Percentiles rank a stretch among this genome's conserved stretches.
Conservation (phyloP, 805 yeast species). For the Zygotorulaspora sp. region DNA sequence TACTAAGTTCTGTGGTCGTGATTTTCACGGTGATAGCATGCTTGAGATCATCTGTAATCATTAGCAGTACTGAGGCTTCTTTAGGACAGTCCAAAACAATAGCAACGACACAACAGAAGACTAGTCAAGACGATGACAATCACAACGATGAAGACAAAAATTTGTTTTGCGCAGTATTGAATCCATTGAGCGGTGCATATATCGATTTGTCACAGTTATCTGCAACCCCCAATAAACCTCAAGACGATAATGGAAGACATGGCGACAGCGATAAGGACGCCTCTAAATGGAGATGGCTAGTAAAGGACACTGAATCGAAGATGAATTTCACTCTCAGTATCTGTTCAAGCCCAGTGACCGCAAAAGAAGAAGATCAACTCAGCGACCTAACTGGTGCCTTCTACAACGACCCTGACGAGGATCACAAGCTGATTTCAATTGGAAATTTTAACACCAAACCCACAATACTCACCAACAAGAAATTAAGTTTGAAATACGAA, state of each 20-base stretch:
- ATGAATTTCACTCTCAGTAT: conserved; percentile 71
- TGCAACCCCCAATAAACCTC: conserved; percentile 25
- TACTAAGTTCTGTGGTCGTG: too few relatives aligned
- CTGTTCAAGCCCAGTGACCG: conserved; percentile 52
- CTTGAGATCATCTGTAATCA: too few relatives aligned
- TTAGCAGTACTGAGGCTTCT: too few relatives aligned
- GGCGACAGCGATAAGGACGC: conserved; percentile 9
- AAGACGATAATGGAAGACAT: conserved; percentile 7
- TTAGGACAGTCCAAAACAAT: neutral
- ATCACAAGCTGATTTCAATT: conserved; percentile 39
- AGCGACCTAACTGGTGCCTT: conserved; percentile 47
- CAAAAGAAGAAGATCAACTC: conserved; percentile 22
- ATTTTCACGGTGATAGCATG: too few relatives aligned
- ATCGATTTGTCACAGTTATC: conserved; percentile 34
- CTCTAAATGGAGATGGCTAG: conserved; percentile 45
- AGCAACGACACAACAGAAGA: neutral
- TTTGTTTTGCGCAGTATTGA: conserved; percentile 32
- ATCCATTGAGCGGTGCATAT: conserved; percentile 30
- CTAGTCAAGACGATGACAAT: conserved; percentile 5
- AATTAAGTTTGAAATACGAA: conserved; percentile 62
- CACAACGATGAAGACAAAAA: conserved; percentile 8
- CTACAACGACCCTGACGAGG: conserved; percentile 45
- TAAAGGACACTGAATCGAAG: conserved; percentile 66
- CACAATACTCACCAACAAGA: conserved; percentile 58
- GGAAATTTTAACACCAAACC: conserved; percentile 63